A percentile compares a stretch with the other conserved stretches of the same genome.
phyloP scores from a whole-genome alignment of 2,329 filamentous ascomycete genomes.

The Coniochaeta sp. region DNA sequence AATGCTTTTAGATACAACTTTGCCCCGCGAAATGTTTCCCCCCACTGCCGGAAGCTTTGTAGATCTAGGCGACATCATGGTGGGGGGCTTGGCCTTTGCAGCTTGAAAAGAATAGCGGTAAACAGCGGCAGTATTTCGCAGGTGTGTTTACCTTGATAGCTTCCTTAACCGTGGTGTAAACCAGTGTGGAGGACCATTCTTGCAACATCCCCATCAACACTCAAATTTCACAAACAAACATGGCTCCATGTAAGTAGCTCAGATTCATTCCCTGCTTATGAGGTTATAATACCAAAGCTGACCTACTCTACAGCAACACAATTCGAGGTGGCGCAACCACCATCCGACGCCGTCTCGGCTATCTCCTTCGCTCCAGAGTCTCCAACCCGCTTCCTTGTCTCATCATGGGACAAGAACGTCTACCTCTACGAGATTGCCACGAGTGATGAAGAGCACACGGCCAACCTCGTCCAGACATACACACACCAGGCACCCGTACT shows the following conservation, averaged over 20 bases:
- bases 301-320: slow-evolving; percentile 47
- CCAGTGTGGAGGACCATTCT: background rate
- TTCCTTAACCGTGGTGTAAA: background rate
- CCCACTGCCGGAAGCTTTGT: slow-evolving; percentile 1
- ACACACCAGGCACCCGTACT: slow-evolving; percentile 80
- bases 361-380: slow-evolving; percentile 75
- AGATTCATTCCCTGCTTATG: background rate
- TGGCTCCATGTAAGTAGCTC: slow-evolving; percentile 31
- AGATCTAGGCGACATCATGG: slow-evolving; percentile 2
- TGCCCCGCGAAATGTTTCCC: slow-evolving; percentile 7
- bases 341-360: slow-evolving; percentile 79
- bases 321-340: slow-evolving; percentile 76
- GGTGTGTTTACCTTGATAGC: slow-evolving; percentile 11
- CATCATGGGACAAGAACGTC: slow-evolving; percentile 89
- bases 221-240: slow-evolving; percentile 11
- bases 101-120: slow-evolving; percentile 12
- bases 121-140: slow-evolving; percentile 9
- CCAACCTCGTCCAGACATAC: slow-evolving; percentile 62
- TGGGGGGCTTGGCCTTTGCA: background rate
- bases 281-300: background rate
- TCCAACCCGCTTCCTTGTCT: slow-evolving; percentile 73
- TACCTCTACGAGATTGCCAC: slow-evolving; percentile 71
- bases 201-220: background rate
- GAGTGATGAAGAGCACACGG: slow-evolving; percentile 40
- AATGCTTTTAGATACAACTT: background rate